phyloP scores from a whole-genome alignment of 1,139 yeast genomes.

The Debaryomyces coudertii region DNA sequence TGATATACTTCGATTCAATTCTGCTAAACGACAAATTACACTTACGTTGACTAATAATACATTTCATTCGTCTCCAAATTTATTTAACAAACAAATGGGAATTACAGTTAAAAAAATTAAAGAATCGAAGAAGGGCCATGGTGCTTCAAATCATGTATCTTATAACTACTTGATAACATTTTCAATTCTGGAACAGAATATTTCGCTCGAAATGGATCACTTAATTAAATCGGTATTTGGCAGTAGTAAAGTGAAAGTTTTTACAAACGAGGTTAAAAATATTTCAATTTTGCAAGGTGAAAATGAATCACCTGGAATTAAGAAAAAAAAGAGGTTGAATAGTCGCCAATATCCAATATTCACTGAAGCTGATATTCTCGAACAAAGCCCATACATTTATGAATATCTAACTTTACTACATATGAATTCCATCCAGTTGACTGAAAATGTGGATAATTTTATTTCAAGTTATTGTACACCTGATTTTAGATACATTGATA shows the following conservation, averaged over 20 bases:
- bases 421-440: conserved; percentile 21
- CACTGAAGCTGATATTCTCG: background rate
- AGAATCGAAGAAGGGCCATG: conserved; percentile 27
- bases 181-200: background rate
- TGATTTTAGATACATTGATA: background rate
- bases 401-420: conserved; percentile 25
- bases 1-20: conserved; percentile 7
- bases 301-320: background rate
- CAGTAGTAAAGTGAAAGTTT: conserved; percentile 4
- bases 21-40: background rate
- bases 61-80: conserved; percentile 18
- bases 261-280: conserved; percentile 1
- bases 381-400: conserved; percentile 12
- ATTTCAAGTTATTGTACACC: conserved; percentile 21
- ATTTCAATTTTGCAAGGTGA: background rate
- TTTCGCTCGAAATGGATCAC: conserved; percentile 7
- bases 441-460: conserved; percentile 16
- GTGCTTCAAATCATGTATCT: conserved; percentile 20
- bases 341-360: background rate
- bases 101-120: conserved; percentile 16
- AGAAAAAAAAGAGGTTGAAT: background rate
- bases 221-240: conserved; percentile 6
- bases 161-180: conserved; percentile 18
- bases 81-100: conserved; percentile 12
- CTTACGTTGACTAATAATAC: conserved; percentile 16